Conservation (phyloP, 768 basidiomycete genomes). For the Tremella yokohamensis region DNA sequence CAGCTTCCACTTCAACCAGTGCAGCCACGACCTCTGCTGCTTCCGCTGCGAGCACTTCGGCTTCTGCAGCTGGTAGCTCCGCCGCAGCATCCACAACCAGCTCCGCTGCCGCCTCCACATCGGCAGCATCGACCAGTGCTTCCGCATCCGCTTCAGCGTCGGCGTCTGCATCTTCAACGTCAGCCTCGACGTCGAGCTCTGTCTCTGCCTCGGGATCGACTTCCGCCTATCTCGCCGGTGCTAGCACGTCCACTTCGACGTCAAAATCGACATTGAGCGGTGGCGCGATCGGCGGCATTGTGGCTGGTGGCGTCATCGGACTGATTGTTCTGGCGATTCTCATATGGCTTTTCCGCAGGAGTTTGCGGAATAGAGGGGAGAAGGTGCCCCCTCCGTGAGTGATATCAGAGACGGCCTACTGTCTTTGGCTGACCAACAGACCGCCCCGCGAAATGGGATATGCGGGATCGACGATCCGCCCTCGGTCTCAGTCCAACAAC, state of each 20-base stretch:
- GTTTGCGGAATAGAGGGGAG: conserved; percentile 22
- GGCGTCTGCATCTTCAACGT: not conserved
- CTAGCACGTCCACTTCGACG: not conserved
- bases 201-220: not conserved
- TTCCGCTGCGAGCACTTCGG: not conserved
- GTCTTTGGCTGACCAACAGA: conserved; percentile 10
- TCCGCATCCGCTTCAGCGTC: not conserved
- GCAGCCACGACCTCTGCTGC: not conserved
- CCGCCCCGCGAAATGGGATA: conserved; percentile 39
- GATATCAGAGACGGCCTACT: not conserved
- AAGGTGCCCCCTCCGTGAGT: conserved; percentile 41
- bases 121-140: not conserved
- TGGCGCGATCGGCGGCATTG: conserved; percentile 47
- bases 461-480: not conserved
- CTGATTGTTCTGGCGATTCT: conserved; percentile 28
- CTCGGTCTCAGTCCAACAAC: conserved; percentile 14
- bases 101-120: not conserved
- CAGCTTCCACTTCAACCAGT: not conserved
- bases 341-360: conserved; percentile 23
- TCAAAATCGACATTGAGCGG: conserved; percentile 16
- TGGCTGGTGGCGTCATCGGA: conserved; percentile 37
- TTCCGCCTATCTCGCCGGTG: not conserved
- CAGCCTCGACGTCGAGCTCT: conserved; percentile 1
- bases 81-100: not conserved
- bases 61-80: not conserved